Percentiles rank a stretch among this genome's conserved stretches.
Evolutionary conservation across 2,329 filamentous ascomycete species (phyloP).

Genomic region (Macrophomina pseudophaseolina): DNA sequence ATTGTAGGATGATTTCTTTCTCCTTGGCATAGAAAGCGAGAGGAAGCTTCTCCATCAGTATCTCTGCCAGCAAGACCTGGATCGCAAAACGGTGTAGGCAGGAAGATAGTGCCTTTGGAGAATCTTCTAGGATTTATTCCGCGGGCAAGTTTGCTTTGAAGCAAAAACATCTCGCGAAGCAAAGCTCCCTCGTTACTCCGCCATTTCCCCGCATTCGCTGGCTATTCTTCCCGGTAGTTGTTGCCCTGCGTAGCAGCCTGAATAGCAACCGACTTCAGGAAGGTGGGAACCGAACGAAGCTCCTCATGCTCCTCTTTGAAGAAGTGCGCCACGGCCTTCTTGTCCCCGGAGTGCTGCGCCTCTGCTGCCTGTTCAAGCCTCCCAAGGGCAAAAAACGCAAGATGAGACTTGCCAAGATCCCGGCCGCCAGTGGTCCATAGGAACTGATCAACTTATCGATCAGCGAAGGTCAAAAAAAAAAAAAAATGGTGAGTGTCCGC

Average conservation of each 20-base stretch:
- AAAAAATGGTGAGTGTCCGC: conserved; percentile 34
- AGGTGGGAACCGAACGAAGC: conserved; percentile 32
- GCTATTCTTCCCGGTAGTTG: conserved; percentile 39
- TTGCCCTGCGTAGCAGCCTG: conserved; percentile 41
- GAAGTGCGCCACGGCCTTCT: conserved; percentile 37
- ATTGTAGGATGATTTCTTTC: conserved; percentile 27
- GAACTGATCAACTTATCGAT: conserved; percentile 27
- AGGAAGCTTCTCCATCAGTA: conserved; percentile 29
- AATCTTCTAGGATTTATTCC: conserved; percentile 4
- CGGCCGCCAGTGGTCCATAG: conserved; percentile 39
- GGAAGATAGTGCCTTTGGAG: background rate
- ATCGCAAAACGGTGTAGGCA: background rate
- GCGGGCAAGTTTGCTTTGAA: conserved; percentile 27
- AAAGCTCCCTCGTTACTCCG: conserved; percentile 32
- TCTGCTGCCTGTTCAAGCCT: conserved; percentile 32
- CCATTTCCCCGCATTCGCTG: conserved; percentile 32
- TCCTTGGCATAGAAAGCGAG: conserved; percentile 19
- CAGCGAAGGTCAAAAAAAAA: conserved; percentile 31
- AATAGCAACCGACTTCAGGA: conserved; percentile 36
- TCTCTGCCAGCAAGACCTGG: conserved; percentile 27
- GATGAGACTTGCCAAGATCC: conserved; percentile 44
- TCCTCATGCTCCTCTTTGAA: conserved; percentile 43
- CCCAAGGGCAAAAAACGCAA: conserved; percentile 32
- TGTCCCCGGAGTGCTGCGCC: background rate
- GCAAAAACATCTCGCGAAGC: conserved; percentile 33